Evolutionary conservation across 352 stramenopile genomes (phyloP), one percentile per base, ranked within the genome.

Genomic region (Phytopythium chamaehyphon): DNA sequence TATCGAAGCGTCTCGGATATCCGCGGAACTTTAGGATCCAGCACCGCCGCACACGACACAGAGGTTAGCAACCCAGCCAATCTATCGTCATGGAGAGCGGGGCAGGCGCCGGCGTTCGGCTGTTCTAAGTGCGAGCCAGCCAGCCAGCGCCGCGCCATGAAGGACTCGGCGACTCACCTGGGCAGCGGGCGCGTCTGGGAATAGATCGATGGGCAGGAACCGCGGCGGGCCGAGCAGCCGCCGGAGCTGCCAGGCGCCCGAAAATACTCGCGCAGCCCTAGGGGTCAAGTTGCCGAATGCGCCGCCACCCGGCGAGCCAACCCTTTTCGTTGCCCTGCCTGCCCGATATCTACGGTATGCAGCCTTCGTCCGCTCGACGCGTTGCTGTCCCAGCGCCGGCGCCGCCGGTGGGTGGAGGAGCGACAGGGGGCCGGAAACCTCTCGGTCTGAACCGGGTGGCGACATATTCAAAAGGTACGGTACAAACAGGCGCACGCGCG

Each of bases 251-350:
- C 16, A 39, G 11, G 28, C 28, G 28, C 28, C 28, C 28, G 42
- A 53, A 53, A 44, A 53, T 35, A 22, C 33, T 23, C 44, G 26
- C 44, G 36, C n/a, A 28, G 47, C 38, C 11, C n/a, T 44, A 53
- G 47, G 47, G 47, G 47, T 53, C 31, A 42, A 53, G 33, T 53
- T 53, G 47, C 47, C 21, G 47, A 53, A 53, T 53, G 47, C 9
- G n/a, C 9, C 37, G 37, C 18, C 37, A 42, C 9, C 37, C 15
- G 37, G 44, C n/a, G 15, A 22, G 9, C 35, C 11, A 24, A 22
- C 12, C 22, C 24, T 48, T 35, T 35, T 14, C 22, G 21, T 21
- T 18, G 3, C 40, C 19, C 39, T 2, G n/a, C 22, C n/a, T n/a
- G n/a, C n/a, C n/a, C n/a, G n/a, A n/a, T n/a, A n/a, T n/a, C n/a